phyloP scores from a whole-genome alignment of 2,329 filamentous ascomycete genomes.

The Cladosporium sp. region DNA sequence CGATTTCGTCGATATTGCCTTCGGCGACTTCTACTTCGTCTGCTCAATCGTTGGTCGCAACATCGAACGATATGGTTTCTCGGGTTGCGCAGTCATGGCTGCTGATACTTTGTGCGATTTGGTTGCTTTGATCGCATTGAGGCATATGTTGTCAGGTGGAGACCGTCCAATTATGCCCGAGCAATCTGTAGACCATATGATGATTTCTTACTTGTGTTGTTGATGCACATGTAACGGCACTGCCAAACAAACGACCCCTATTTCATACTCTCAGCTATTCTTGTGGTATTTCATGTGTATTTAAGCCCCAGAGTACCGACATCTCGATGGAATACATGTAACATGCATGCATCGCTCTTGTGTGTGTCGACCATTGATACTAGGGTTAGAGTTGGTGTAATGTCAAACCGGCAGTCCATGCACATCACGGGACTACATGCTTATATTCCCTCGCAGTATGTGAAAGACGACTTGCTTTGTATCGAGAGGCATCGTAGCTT shows the following conservation, averaged over 20 bases:
- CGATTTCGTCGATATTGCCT: neutral
- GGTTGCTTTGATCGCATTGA: neutral
- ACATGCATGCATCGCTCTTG: neutral
- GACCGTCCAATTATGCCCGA: too few species aligned
- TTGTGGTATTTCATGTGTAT: neutral
- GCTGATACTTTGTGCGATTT: neutral
- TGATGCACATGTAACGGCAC: neutral
- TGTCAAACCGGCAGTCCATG: neutral
- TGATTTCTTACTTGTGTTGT: neutral
- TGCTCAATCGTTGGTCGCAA: neutral
- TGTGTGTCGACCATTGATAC: neutral
- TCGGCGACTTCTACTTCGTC: neutral
- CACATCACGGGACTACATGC: neutral
- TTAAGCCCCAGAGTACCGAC: neutral
- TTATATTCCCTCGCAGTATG: neutral
- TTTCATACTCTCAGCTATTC: neutral
- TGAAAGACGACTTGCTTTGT: too few species aligned
- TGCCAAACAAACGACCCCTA: neutral
- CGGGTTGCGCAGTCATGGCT: neutral
- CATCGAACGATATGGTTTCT: neutral
- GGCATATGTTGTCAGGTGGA: neutral
- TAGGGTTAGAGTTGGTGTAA: neutral
- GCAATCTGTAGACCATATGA: neutral
- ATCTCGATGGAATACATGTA: too few species aligned
- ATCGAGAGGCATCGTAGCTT: too few species aligned